These are phyloP conservation scores for Cutaneotrichosporon daszewskae DNA, from an alignment of 1,284 basidiomycete species.

Conservation along the genomic window DNA sequence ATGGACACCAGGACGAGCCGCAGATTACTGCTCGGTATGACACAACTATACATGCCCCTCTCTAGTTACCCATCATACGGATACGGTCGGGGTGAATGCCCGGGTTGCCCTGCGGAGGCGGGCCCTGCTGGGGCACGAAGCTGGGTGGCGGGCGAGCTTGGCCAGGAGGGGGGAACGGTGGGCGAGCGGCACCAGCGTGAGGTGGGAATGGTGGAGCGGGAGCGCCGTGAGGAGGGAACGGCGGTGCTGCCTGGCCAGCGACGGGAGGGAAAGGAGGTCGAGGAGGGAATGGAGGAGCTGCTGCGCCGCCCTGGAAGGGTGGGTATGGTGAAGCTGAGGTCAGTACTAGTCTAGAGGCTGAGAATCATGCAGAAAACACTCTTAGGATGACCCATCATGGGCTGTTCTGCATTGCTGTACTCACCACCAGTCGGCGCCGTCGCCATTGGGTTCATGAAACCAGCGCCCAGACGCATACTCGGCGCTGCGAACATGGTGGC, in stretches of 20 bases:
- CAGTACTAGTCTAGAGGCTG: too few relatives aligned
- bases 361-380: too few relatives aligned
- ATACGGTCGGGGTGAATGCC: constrained; percentile 81
- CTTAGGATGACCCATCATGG: too few relatives aligned
- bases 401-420: too few relatives aligned
- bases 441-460: constrained; percentile 40
- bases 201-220: constrained; percentile 46
- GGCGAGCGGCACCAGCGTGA: constrained; percentile 9
- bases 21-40: too few relatives aligned
- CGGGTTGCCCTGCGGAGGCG: constrained; percentile 24
- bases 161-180: constrained; percentile 25
- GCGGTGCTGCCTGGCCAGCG: constrained; percentile 44
- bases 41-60: constrained; percentile 2
- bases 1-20: too few relatives aligned
- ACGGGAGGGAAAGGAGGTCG: constrained; percentile 62
- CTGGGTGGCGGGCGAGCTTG: constrained; percentile 35
- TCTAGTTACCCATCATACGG: constrained; percentile 62
- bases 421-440: constrained; percentile 20
- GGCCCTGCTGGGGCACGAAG: constrained; percentile 20
- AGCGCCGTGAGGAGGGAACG: constrained; percentile 17
- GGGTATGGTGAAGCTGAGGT: constrained; percentile 8
- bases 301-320: constrained; percentile 13
- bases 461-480: constrained; percentile 51
- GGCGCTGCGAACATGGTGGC: constrained; percentile 61
- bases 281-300: constrained; percentile 59